These are phyloP conservation scores for Exserohilum turcica DNA, from an alignment of 2,329 filamentous ascomycete species.

Conservation along the genomic window DNA sequence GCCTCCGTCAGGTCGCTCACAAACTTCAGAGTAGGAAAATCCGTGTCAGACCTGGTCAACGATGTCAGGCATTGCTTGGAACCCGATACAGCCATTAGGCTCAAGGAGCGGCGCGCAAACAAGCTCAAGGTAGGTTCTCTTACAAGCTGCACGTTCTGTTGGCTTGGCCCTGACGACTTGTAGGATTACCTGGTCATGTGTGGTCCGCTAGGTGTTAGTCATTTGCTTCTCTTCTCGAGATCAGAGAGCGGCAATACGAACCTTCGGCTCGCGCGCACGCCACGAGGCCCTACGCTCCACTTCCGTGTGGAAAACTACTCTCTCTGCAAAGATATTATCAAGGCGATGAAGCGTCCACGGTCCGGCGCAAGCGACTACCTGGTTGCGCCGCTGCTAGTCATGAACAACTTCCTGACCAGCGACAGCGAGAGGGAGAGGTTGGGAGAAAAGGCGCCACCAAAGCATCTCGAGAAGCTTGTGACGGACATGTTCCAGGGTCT, in stretches of 20 bases:
- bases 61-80: conserved; percentile 96
- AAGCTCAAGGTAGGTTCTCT: conserved; percentile 12
- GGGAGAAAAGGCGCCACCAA: conserved; percentile 71
- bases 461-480: conserved; percentile 88
- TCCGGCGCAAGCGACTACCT: conserved; percentile 80
- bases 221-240: conserved; percentile 90
- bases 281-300: conserved; percentile 88
- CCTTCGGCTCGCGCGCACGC: conserved; percentile 82
- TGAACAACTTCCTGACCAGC: conserved; percentile 92
- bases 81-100: conserved; percentile 83
- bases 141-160: conserved; percentile 21
- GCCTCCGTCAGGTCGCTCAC: not conserved
- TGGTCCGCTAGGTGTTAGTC: conserved; percentile 88
- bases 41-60: conserved; percentile 85
- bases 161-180: conserved; percentile 80
- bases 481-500: conserved; percentile 96
- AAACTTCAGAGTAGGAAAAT: conserved; percentile 69
- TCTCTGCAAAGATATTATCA: conserved; percentile 86
- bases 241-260: conserved; percentile 92
- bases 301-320: conserved; percentile 96
- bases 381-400: conserved; percentile 87
- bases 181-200: conserved; percentile 96
- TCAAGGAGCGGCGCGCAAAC: conserved; percentile 63
- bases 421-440: conserved; percentile 44
- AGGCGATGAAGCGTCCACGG: conserved; percentile 79